Percentiles rank a stretch among this genome's conserved stretches.
Evolutionary conservation across 2,329 filamentous ascomycete genomes (phyloP).

Genomic region (Neocatenulostroma microsporum): DNA sequence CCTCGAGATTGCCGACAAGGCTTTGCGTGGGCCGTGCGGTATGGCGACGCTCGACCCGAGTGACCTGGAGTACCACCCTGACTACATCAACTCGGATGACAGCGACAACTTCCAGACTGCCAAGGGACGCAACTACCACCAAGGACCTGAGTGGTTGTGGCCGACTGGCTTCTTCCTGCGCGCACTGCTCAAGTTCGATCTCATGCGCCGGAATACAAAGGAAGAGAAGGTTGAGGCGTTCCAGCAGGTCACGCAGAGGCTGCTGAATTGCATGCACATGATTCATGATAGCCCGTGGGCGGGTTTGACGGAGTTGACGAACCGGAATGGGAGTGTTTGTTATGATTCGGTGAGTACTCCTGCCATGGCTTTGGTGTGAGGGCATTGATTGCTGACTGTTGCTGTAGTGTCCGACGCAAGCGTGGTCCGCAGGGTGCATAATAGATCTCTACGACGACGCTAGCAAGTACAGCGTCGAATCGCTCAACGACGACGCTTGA

Average conservation of each 20-base stretch:
- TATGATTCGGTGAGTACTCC: conserved; percentile 66
- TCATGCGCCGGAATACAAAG: conserved; percentile 58
- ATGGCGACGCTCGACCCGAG: conserved; percentile 93
- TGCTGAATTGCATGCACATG: conserved; percentile 76
- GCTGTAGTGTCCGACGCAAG: conserved; percentile 76
- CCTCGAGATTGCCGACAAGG: conserved; percentile 69
- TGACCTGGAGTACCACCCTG: conserved; percentile 87
- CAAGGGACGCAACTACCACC: conserved; percentile 96
- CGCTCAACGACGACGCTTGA: conserved; percentile 1
- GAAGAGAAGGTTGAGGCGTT: conserved; percentile 78
- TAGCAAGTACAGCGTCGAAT: conserved; percentile 19
- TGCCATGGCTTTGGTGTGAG: conserved; percentile 19
- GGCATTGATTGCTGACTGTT: conserved; percentile 15
- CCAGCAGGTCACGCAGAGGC: conserved; percentile 81
- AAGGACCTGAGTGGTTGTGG: conserved; percentile 98
- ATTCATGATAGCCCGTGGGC: conserved; percentile 78
- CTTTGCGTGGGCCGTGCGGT: conserved; percentile 76
- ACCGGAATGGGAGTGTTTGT: conserved; percentile 78
- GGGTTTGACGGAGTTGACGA: conserved; percentile 84
- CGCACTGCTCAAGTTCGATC: conserved; percentile 82
- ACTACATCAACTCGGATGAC: conserved; percentile 94
- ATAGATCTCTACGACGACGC: conserved; percentile 97
- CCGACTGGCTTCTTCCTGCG: conserved; percentile 92
- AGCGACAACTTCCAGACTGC: conserved; percentile 82
- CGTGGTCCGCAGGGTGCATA: conserved; percentile 91